A percentile compares a stretch with the other conserved stretches of the same genome.
phyloP scores from a whole-genome alignment of 441 rosid species.

The Aleurites moluccanus region DNA sequence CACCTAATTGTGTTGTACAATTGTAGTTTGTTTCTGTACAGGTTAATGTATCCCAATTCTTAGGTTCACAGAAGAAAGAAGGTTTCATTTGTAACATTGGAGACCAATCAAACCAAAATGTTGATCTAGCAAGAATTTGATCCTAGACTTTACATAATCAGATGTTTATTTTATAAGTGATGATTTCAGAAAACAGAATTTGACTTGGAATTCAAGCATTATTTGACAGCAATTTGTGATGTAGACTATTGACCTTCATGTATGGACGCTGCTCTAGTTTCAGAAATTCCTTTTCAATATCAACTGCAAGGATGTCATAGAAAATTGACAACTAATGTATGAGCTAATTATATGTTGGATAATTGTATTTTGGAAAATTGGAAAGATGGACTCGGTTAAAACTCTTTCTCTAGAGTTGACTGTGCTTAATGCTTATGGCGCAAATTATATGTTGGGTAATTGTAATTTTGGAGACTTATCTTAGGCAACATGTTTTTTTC shows the following conservation, averaged over 20 bases:
- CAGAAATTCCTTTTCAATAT: not conserved
- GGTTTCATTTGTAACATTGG: slow-evolving; percentile 30
- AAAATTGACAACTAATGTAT: too few species aligned
- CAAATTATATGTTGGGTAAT: too few species aligned
- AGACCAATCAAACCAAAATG: slow-evolving; percentile 21
- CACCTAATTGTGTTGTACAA: slow-evolving; percentile 32
- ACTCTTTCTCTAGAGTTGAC: too few species aligned
- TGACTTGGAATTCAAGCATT: not conserved
- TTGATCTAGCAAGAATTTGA: slow-evolving; percentile 21
- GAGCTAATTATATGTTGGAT: too few species aligned
- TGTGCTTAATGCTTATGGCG: too few species aligned
- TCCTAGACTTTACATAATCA: slow-evolving; percentile 8
- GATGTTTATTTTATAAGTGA: slow-evolving; percentile 17
- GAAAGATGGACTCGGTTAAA: too few species aligned
- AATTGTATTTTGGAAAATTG: too few species aligned
- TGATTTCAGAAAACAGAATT: not conserved
- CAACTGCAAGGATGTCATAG: too few species aligned
- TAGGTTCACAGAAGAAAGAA: slow-evolving; percentile 30
- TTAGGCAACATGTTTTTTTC: too few species aligned
- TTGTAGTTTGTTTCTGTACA: slow-evolving; percentile 47
- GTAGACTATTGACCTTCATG: not conserved
- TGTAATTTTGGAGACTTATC: too few species aligned
- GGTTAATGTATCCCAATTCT: slow-evolving; percentile 36
- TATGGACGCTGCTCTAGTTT: too few species aligned
- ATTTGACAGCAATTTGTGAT: not conserved